Base-by-base conservation (phyloP, 148 eudicot genomes). In the Silene latifolia region DNA sequence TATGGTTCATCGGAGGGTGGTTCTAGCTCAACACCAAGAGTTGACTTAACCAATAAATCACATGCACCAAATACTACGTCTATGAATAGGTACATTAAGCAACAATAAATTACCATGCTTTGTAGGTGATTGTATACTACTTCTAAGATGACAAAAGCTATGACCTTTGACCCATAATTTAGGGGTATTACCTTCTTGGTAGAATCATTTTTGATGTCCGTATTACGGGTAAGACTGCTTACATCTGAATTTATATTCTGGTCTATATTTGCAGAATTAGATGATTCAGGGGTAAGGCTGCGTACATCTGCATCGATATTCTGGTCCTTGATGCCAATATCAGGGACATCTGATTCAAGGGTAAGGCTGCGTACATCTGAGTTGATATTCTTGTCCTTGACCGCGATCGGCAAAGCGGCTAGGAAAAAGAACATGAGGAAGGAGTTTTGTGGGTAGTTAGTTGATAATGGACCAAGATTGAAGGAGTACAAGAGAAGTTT, bases 1-100 rank as follows among this genome's bases (percentile, higher is more conserved):
- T 83, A 85, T 0, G 91, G 91, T 68, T 87, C 87, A 51, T 85
- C 13, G n/a, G 87, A 89, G 23, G 78, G 89, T 14, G 87, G 80
- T 19, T 85, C 87, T n/a, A 90, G 80, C 81, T 90, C 87, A 4
- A 80, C 71, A 1, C 82, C 75, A 17, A 83, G 21, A 9, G 82
- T 7, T 18, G 69, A 57, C 25, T 80, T 63, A 24, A 77, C 78
- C 11, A 76, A 0, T 10, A 72, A 39, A 66, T 77, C 60, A 54
- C 74, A 81, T 17, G 39, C 47, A 2, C 83, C 81, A 53, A 74
- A 74, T 3, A 66, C 9, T 13, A 83, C 46, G 10, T 80, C 83
- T 51, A 77, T 39, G 46, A 63, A 74, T 7, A 80, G 56, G 20
- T 80, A 80, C 67, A 80, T 69, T 48, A 77, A 62, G 8, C 76